Base-by-base conservation (phyloP, 441 rosid genomes). In the Pelargonium exstipulatum region DNA sequence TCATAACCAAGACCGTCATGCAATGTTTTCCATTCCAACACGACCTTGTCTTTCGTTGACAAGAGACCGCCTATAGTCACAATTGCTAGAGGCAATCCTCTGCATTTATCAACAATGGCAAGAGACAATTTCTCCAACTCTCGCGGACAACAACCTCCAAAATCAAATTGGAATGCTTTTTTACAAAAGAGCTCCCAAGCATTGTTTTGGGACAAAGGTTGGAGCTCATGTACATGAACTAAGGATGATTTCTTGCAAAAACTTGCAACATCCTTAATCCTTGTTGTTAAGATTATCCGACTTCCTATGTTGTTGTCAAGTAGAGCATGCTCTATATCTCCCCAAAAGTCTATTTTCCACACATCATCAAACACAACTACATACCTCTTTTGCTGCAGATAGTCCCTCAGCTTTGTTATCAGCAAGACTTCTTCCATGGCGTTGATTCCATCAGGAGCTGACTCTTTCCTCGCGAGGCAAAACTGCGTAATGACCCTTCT, bases 71-170 rank as follows among this genome's bases (percentile, higher is more conserved):
- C 69, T n/a, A 66, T 6, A 6, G 58, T 57, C 2, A 46, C 69
- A 66, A 66, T 43, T 45, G 69, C 69, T 12, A 66, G 69, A 17
- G 69, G 69, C 9, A 66, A 16, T 45, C 69, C 69, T 16, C 29
- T 37, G 20, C 69, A 66, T 48, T 18, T 66, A 43, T 17, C 7
- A 3, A 22, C 40, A 17, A 66, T 45, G 8, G 46, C 40, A 12
- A 13, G 16, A 1, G 17, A 13, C 16, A 53, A 16, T 1, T 53
- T 16, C 60, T 53, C 60, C 60, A 53, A 53, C 60, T 53, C 60
- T 53, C 1, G 16, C 1, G 60, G 20, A 16, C 16, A 12, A 16
- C 22, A 2, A 5, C 60, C 20, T 14, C 60, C 60, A 53, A 13
- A 13, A 14, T 53, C 51, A 46, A 13, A 46, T 46, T 46, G 60